These are phyloP conservation scores for Phialophora macrospora DNA, from an alignment of 2,329 filamentous ascomycete genomes.

Conservation along the genomic window DNA sequence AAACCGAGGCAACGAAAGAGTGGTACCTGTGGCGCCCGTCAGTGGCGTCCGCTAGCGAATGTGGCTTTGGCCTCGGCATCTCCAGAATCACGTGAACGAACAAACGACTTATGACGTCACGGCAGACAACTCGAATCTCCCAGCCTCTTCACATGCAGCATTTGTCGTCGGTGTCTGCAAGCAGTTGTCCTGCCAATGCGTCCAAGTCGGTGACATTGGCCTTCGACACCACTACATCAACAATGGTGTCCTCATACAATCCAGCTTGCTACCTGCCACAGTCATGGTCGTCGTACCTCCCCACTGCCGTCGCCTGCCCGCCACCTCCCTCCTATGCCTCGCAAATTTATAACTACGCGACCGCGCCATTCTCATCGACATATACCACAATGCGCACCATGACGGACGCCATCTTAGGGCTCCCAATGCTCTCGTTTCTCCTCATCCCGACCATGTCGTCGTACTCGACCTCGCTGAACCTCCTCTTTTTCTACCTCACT, in stretches of 20 bases:
- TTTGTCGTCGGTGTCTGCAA: background rate
- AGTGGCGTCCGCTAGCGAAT: background rate
- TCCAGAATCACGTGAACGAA: background rate
- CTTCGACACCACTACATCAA: background rate
- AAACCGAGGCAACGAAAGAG: no score
- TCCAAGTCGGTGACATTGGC: background rate
- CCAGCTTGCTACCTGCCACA: constrained; percentile 39
- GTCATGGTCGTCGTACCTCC: constrained; percentile 34
- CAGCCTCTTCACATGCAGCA: constrained; percentile 2
- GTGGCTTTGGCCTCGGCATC: background rate
- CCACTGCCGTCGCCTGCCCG: constrained; percentile 37
- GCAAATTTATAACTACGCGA: constrained; percentile 35
- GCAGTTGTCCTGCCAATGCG: background rate
- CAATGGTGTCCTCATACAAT: constrained; percentile 31
- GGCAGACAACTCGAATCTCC: background rate
- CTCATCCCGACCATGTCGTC: constrained; percentile 66
- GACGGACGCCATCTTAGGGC: constrained; percentile 70
- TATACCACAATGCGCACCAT: constrained; percentile 38
- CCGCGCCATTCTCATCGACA: constrained; percentile 37
- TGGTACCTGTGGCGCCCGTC: no score
- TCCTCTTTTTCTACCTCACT: constrained; percentile 88
- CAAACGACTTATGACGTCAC: background rate
- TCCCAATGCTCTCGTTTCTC: constrained; percentile 73
- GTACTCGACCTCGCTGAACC: constrained; percentile 78
- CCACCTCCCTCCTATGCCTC: constrained; percentile 36